A percentile compares a stretch with the other conserved stretches of the same genome.
phyloP scores from a whole-genome alignment of 352 stramenopile species.

The Phytophthora pluvialis region DNA sequence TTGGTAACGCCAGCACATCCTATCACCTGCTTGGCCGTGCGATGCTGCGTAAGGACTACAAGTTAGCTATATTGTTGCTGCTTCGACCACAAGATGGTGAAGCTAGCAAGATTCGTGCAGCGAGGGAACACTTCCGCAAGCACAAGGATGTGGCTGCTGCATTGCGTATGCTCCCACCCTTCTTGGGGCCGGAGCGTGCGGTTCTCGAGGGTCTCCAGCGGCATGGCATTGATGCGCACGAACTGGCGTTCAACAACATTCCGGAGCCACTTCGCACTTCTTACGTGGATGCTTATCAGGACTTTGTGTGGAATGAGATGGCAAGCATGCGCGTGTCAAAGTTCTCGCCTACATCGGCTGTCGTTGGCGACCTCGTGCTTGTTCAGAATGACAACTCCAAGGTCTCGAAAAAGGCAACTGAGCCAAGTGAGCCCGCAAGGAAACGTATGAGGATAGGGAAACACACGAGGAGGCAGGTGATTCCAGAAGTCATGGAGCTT shows the following conservation, averaged over 20 bases:
- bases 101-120: conserved; percentile 79
- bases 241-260: conserved; percentile 75
- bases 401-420: conserved; percentile 15
- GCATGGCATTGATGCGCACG: conserved; percentile 76
- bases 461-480: conserved; percentile 16
- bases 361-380: conserved; percentile 92
- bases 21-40: conserved; percentile 88
- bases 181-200: conserved; percentile 70
- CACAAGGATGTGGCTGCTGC: conserved; percentile 84
- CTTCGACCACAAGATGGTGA: conserved; percentile 88
- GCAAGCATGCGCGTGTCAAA: conserved; percentile 89
- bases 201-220: conserved; percentile 78
- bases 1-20: conserved; percentile 87
- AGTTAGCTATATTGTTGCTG: conserved; percentile 92
- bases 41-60: conserved; percentile 94
- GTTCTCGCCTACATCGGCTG: conserved; percentile 56
- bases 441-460: conserved; percentile 46
- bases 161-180: conserved; percentile 79
- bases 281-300: conserved; percentile 90
- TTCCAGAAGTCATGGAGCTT: conserved; percentile 59
- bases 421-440: conserved; percentile 28
- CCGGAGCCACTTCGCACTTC: conserved; percentile 61
- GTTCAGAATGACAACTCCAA: conserved; percentile 26
- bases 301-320: conserved; percentile 96
- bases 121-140: conserved; percentile 80